phyloP scores from a whole-genome alignment of 176 grass and related monocot species.

The Oryza rufipogon region DNA sequence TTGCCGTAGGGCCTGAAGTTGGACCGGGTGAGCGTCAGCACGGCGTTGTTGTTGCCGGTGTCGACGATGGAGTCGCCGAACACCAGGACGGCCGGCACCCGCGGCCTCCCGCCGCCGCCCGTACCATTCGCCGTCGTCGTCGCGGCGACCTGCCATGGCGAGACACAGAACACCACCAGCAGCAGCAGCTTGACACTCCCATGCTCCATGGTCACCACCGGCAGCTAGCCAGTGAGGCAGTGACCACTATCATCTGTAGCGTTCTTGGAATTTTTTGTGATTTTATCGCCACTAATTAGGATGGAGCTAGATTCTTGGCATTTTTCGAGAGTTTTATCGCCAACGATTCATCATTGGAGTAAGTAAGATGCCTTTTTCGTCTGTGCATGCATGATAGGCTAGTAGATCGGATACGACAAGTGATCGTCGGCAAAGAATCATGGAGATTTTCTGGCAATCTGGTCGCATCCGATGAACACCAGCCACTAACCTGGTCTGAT shows the following conservation, averaged over 20 bases:
- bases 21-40: conserved; percentile 45
- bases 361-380: background rate
- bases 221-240: background rate
- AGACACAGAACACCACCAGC: background rate
- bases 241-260: background rate
- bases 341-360: background rate
- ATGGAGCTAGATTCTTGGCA: background rate
- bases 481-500: background rate
- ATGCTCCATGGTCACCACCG: conserved; percentile 14
- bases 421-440: background rate
- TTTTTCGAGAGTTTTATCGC: background rate
- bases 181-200: background rate
- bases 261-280: background rate
- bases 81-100: conserved; percentile 53
- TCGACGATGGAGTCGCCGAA: conserved; percentile 75
- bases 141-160: conserved; percentile 17
- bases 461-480: background rate
- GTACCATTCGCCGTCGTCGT: background rate
- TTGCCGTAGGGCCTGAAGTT: conserved; percentile 58
- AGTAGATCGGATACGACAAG: conserved; percentile 1
- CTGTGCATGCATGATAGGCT: background rate
- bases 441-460: background rate
- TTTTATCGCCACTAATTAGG: background rate
- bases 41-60: conserved; percentile 65
- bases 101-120: background rate